Conservation (phyloP, 768 basidiomycete genomes). For the Podaxis sp. region DNA sequence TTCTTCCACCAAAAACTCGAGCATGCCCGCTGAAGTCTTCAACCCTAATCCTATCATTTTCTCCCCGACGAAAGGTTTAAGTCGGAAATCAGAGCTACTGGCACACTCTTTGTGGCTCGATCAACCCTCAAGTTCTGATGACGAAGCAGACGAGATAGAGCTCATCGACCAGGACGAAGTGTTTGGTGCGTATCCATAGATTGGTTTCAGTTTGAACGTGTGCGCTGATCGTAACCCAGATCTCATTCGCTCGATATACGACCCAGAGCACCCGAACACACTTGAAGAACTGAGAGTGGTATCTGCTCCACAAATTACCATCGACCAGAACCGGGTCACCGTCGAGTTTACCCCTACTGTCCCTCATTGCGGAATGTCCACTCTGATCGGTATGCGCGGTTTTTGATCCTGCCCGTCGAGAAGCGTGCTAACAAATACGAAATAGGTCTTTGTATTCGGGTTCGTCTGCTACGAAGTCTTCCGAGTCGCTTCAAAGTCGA, state of each 20-base stretch:
- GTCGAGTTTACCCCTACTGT: constrained; percentile 98
- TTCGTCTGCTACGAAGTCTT: constrained; percentile 82
- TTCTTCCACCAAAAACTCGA: constrained; percentile 9
- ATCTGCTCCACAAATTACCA: constrained; percentile 76
- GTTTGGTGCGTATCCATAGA: constrained; percentile 55
- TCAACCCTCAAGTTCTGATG: constrained; percentile 37
- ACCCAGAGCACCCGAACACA: constrained; percentile 92
- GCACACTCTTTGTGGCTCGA: constrained; percentile 61
- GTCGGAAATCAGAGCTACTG: constrained; percentile 35
- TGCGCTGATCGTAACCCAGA: constrained; percentile 41
- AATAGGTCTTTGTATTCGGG: constrained; percentile 90
- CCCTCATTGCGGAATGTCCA: constrained; percentile 97
- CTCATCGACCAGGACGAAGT: constrained; percentile 90
- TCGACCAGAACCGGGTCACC: constrained; percentile 56
- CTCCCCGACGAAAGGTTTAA: constrained; percentile 42
- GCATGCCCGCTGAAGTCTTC: constrained; percentile 59
- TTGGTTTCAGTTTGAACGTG: background rate
- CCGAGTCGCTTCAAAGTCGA: constrained; percentile 94
- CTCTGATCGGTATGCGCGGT: constrained; percentile 71
- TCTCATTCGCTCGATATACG: constrained; percentile 86
- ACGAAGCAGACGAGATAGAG: constrained; percentile 53
- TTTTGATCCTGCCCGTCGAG: background rate
- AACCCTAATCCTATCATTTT: constrained; percentile 92
- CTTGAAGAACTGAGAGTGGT: constrained; percentile 96
- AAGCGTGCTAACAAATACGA: background rate